Evolutionary conservation across 1,284 basidiomycete species (phyloP).

Genomic region (Inonotus hispidus): DNA sequence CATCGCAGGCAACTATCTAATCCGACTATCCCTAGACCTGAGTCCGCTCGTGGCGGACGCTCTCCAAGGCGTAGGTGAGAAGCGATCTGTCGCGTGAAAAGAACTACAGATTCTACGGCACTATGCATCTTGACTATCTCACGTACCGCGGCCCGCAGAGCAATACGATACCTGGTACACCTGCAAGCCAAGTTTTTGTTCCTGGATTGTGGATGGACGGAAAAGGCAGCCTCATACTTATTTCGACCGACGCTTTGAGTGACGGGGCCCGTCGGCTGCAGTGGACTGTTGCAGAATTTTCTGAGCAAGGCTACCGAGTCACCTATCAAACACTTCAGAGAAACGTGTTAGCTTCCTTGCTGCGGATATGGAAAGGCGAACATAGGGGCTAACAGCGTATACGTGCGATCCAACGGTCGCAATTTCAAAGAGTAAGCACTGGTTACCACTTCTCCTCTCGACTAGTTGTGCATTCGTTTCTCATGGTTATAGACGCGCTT

Average conservation of each 20-base stretch:
- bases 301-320: background rate
- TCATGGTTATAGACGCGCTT: background rate
- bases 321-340: no score
- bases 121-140: background rate
- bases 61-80: background rate
- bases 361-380: no score
- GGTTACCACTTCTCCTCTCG: no score
- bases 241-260: background rate
- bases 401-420: no score
- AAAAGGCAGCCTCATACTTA: no score
- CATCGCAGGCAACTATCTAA: background rate
- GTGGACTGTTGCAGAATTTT: background rate
- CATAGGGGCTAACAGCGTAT: no score
- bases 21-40: background rate
- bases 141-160: background rate
- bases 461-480: background rate
- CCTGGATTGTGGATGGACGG: background rate
- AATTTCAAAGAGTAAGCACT: no score
- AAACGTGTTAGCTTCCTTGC: no score
- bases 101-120: background rate
- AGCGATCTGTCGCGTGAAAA: background rate
- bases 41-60: no score
- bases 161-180: no score
- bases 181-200: no score
- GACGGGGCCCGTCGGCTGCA: background rate